phyloP scores from a whole-genome alignment of 768 basidiomycete genomes.

The Collybia nuda region DNA sequence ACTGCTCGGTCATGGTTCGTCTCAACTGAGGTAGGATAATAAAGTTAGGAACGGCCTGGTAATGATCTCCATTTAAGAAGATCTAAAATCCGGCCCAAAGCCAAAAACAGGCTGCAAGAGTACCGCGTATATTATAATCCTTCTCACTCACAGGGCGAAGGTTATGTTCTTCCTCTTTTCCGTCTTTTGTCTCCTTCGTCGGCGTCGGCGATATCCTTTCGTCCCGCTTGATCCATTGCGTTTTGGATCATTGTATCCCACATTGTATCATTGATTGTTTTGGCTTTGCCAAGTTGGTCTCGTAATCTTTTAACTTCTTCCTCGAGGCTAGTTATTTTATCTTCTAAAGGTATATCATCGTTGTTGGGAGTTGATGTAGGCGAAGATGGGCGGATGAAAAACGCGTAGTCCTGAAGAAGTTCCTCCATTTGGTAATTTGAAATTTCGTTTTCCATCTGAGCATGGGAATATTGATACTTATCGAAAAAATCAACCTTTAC shows the following conservation, averaged over 20 bases:
- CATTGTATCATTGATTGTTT: constrained; percentile 91
- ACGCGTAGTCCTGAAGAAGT: constrained; percentile 63
- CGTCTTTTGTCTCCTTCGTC: constrained; percentile 23
- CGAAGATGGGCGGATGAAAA: constrained; percentile 53
- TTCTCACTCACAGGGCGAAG: background rate
- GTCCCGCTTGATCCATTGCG: constrained; percentile 40
- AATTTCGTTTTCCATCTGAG: constrained; percentile 28
- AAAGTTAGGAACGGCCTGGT: no score
- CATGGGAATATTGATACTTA: background rate
- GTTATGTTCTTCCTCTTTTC: constrained; percentile 28
- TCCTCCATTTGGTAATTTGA: constrained; percentile 50
- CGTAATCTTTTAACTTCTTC: constrained; percentile 64
- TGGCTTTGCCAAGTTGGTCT: constrained; percentile 77
- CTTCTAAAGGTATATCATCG: constrained; percentile 43
- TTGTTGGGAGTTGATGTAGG: constrained; percentile 22
- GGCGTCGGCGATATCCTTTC: constrained; percentile 14
- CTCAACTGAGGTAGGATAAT: no score
- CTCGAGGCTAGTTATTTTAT: constrained; percentile 68
- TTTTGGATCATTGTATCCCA: constrained; percentile 84
- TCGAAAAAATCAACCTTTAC: constrained; percentile 3
- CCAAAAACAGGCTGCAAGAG: no score
- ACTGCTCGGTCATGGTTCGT: no score
- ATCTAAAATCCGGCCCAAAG: no score
- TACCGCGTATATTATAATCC: background rate
- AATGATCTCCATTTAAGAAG: no score